A percentile compares a stretch with the other conserved stretches of the same genome.
Evolutionary conservation across 805 yeast species (phyloP).

Genomic region (Lipomyces mesembrius): DNA sequence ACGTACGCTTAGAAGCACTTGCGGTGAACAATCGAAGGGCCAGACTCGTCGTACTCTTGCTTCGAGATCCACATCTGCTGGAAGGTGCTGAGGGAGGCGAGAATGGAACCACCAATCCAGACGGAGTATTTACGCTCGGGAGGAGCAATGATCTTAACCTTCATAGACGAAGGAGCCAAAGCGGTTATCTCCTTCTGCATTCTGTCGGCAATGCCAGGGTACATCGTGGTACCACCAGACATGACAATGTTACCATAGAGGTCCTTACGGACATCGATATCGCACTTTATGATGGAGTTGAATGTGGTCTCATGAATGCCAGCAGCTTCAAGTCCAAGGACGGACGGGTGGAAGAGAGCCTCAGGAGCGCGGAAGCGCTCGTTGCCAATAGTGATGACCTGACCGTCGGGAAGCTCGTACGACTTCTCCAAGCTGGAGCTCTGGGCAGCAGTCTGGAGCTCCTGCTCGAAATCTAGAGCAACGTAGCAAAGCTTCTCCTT

Average conservation of each 20-base stretch:
- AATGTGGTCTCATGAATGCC: slow-evolving; percentile 98
- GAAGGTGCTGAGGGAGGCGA: slow-evolving; percentile 98
- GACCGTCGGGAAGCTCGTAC: slow-evolving; percentile 99
- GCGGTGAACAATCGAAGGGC: slow-evolving; percentile 65
- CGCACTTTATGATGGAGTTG: slow-evolving; percentile 97
- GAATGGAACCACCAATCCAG: slow-evolving; percentile 99
- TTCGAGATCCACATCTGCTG: slow-evolving; percentile 99
- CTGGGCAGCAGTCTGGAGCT: slow-evolving; percentile 98
- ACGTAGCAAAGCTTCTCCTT: slow-evolving; percentile 98
- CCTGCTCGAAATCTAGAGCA: slow-evolving; percentile 99
- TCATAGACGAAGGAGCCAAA: slow-evolving; percentile 99
- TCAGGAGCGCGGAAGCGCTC: slow-evolving; percentile 99
- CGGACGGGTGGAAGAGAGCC: slow-evolving; percentile 98
- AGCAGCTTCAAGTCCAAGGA: slow-evolving; percentile 87
- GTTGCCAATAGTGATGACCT: slow-evolving; percentile 98
- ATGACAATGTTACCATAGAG: slow-evolving; percentile 98
- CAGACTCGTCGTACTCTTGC: slow-evolving; percentile 99
- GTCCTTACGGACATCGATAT: slow-evolving; percentile 98
- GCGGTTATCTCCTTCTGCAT: slow-evolving; percentile 99
- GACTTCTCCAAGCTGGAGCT: slow-evolving; percentile 97
- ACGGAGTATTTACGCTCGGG: slow-evolving; percentile 94
- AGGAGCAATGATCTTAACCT: slow-evolving; percentile 99
- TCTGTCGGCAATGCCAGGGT: slow-evolving; percentile 99
- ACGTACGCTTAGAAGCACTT: neutral
- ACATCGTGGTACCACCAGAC: slow-evolving; percentile 99